Percentiles rank a stretch among this genome's conserved stretches.
Conservation (phyloP, 2,329 filamentous ascomycete genomes). For the Botrytis paeoniae region DNA sequence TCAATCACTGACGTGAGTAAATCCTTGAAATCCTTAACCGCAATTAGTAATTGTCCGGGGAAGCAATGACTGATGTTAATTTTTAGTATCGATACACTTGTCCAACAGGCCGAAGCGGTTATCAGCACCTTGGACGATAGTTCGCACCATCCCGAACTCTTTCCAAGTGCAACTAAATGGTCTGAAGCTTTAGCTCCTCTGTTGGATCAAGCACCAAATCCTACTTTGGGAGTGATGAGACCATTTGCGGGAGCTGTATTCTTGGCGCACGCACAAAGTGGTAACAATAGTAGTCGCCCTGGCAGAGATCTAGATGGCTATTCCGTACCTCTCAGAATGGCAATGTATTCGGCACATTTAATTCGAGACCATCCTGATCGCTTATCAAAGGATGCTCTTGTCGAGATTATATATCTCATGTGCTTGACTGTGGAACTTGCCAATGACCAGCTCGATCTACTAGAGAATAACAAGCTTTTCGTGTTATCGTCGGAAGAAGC, state of each 20-base stretch:
- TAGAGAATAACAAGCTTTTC: slow-evolving; percentile 49
- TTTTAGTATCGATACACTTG: slow-evolving; percentile 51
- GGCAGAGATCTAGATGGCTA: slow-evolving; percentile 65
- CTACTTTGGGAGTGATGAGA: slow-evolving; percentile 71
- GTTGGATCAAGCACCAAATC: slow-evolving; percentile 51
- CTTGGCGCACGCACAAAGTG: slow-evolving; percentile 47
- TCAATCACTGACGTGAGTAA: slow-evolving; percentile 50
- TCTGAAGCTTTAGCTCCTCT: slow-evolving; percentile 56
- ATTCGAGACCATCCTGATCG: slow-evolving; percentile 45
- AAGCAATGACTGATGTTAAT: slow-evolving; percentile 25
- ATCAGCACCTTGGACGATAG: slow-evolving; percentile 39
- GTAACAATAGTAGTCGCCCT: slow-evolving; percentile 24
- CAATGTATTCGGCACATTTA: slow-evolving; percentile 64
- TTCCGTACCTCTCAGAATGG: slow-evolving; percentile 72
- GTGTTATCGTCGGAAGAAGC: slow-evolving; percentile 40
- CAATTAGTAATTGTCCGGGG: background rate
- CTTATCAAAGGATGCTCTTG: slow-evolving; percentile 44
- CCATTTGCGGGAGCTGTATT: slow-evolving; percentile 68
- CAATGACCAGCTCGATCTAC: slow-evolving; percentile 50
- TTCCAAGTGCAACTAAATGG: slow-evolving; percentile 68
- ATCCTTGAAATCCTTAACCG: background rate
- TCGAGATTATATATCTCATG: slow-evolving; percentile 52
- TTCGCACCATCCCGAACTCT: slow-evolving; percentile 44
- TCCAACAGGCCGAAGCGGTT: slow-evolving; percentile 47
- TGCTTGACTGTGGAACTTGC: slow-evolving; percentile 51